Percentiles rank a stretch among this genome's conserved stretches.
phyloP scores from a whole-genome alignment of 768 basidiomycete species.

The Clavulina sp. region DNA sequence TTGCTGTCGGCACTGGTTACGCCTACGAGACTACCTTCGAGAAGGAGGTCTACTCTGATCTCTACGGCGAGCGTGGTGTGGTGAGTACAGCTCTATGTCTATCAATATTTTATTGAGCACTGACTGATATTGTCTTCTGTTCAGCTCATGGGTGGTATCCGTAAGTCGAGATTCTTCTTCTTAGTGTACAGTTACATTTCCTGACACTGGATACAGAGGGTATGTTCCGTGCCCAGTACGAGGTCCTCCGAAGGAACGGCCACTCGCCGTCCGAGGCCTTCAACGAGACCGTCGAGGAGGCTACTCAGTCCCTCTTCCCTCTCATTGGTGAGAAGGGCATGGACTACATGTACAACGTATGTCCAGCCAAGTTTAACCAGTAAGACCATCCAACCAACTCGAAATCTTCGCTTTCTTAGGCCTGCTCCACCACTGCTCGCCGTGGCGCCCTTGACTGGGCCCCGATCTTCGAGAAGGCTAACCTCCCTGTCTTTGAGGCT shows the following conservation, averaged over 20 bases:
- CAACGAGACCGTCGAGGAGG: slow-evolving; percentile 99
- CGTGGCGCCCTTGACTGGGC: slow-evolving; percentile 99
- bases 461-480: slow-evolving; percentile 87
- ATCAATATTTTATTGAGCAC: not conserved
- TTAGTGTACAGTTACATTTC: not conserved
- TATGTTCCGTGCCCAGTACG: slow-evolving; percentile 97
- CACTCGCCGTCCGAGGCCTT: slow-evolving; percentile 97
- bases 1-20: slow-evolving; percentile 92
- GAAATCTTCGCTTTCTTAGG: slow-evolving; percentile 18
- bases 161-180: slow-evolving; percentile 26
- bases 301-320: slow-evolving; percentile 97
- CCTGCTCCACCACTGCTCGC: slow-evolving; percentile 97
- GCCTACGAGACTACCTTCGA: slow-evolving; percentile 98
- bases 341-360: slow-evolving; percentile 91
- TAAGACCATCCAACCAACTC: not conserved
- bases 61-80: slow-evolving; percentile 99
- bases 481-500: slow-evolving; percentile 83
- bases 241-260: slow-evolving; percentile 89
- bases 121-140: not conserved
- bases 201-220: slow-evolving; percentile 44
- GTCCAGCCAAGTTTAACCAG: not conserved
- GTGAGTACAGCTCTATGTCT: slow-evolving; percentile 33
- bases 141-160: slow-evolving; percentile 93
- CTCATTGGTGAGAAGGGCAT: slow-evolving; percentile 87
- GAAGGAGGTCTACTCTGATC: slow-evolving; percentile 98